phyloP scores from a whole-genome alignment of 2,329 filamentous ascomycete genomes.

The Arthrobotrys sinensis region DNA sequence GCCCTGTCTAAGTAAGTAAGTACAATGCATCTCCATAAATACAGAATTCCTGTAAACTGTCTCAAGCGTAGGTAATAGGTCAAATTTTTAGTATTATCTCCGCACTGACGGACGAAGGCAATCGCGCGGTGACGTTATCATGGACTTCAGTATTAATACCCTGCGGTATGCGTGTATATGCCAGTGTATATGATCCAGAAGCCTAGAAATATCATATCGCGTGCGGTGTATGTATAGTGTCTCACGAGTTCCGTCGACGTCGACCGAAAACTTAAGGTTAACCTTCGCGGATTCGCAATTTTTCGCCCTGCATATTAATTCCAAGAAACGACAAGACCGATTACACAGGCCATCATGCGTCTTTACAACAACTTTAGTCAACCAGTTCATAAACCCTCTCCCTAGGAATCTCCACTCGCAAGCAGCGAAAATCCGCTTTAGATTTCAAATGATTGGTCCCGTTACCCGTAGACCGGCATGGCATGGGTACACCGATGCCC shows the following conservation, averaged over 20 bases:
- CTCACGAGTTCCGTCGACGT: neutral
- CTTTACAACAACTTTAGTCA: slow-evolving; percentile 3
- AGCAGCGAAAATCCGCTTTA: slow-evolving; percentile 1
- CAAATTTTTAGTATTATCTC: too few species aligned
- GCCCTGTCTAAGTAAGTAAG: neutral
- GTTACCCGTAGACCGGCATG: neutral
- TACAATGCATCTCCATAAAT: too few species aligned
- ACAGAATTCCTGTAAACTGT: too few species aligned
- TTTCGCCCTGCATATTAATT: neutral
- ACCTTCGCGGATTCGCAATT: slow-evolving; percentile 23
- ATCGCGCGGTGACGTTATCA: too few species aligned
- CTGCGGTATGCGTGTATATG: too few species aligned
- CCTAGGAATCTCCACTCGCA: neutral
- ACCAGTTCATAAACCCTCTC: neutral
- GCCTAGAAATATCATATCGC: too few species aligned
- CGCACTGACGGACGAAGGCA: too few species aligned
- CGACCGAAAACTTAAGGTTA: neutral
- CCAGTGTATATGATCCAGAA: too few species aligned
- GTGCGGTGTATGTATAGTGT: too few species aligned
- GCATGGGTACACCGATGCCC: neutral
- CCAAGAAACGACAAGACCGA: neutral
- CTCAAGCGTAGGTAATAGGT: too few species aligned
- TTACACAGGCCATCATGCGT: neutral
- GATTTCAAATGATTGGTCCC: slow-evolving; percentile 9
- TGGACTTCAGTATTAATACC: too few species aligned